phyloP scores from a whole-genome alignment of 208 protist species.

The Trypanosoma brucei region DNA sequence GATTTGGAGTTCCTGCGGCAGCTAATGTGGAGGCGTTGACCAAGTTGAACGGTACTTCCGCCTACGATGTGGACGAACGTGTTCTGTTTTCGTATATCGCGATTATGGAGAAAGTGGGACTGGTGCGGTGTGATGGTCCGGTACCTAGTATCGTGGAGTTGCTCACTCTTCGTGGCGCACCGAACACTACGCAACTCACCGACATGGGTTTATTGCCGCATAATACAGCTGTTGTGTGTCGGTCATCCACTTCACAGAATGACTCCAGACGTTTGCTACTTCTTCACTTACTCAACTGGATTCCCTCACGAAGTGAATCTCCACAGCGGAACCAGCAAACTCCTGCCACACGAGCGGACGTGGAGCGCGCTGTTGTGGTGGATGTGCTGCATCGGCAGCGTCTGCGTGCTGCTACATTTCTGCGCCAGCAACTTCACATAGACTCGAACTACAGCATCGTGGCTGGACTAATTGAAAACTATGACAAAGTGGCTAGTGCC shows the following conservation, averaged over 20 bases:
- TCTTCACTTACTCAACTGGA: conserved; percentile 65
- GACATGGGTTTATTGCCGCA: conserved; percentile 15
- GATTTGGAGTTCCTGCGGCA: conserved; percentile 60
- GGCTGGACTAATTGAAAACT: conserved; percentile 36
- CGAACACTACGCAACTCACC: conserved; percentile 18
- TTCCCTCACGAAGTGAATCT: conserved; percentile 28
- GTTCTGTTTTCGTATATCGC: conserved; percentile 53
- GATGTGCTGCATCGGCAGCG: conserved; percentile 53
- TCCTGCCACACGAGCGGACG: conserved; percentile 6
- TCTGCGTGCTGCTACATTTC: conserved; percentile 29
- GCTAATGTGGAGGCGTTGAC: conserved; percentile 43
- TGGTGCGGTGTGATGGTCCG: conserved; percentile 34
- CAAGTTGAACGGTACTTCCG: conserved; percentile 12
- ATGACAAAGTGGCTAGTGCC: conserved; percentile 23
- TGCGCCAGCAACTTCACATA: conserved; percentile 34
- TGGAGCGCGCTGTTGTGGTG: conserved; percentile 71
- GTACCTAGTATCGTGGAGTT: conserved; percentile 64
- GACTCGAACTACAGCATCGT: conserved; percentile 38
- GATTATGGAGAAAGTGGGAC: conserved; percentile 47
- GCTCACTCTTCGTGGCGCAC: conserved; percentile 23
- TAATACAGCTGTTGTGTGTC: conserved; percentile 18
- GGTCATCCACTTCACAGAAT: conserved; percentile 18
- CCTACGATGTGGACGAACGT: conserved; percentile 24
- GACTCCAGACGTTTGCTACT: conserved; percentile 53
- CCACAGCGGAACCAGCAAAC: too few species aligned